These are phyloP conservation scores for Fragosphaeria purpurea DNA, from an alignment of 2,329 filamentous ascomycete genomes.

Conservation along the genomic window DNA sequence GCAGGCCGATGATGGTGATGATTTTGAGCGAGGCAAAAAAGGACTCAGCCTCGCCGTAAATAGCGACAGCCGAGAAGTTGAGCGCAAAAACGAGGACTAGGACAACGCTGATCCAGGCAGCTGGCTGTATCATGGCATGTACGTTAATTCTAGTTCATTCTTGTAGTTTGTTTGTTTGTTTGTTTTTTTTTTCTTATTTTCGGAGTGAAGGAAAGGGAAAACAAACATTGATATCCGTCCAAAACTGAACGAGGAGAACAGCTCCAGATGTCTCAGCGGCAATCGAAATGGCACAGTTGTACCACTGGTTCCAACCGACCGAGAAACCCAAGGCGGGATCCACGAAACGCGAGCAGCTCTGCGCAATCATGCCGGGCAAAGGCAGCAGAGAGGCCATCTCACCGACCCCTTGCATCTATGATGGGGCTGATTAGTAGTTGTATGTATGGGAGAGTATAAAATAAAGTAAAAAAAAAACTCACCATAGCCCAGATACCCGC, in stretches of 20 bases:
- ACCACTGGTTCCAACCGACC: constrained; percentile 26
- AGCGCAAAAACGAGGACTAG: constrained; percentile 41
- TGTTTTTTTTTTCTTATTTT: no score
- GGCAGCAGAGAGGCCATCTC: constrained; percentile 56
- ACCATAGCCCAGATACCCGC: constrained; percentile 30
- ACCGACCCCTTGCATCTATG: constrained; percentile 34
- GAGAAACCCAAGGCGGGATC: constrained; percentile 54
- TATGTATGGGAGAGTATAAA: constrained; percentile 23
- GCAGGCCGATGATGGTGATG: constrained; percentile 47
- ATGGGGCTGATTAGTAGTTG: no score
- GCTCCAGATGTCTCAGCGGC: constrained; percentile 3
- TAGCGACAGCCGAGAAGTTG: constrained; percentile 46
- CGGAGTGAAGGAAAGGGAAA: not conserved
- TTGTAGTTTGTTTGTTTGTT: no score
- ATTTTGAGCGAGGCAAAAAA: constrained; percentile 52
- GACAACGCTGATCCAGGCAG: constrained; percentile 50
- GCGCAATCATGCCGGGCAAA: constrained; percentile 52
- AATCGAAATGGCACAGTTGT: constrained; percentile 4
- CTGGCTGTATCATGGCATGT: constrained; percentile 13
- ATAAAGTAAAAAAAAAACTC: constrained; percentile 45
- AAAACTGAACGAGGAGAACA: constrained; percentile 3
- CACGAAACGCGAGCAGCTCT: constrained; percentile 53
- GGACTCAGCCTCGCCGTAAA: constrained; percentile 53
- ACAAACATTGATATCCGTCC: constrained; percentile 5
- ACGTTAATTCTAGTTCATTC: not conserved